Percentiles rank a stretch among this genome's conserved stretches.
Evolutionary conservation across 2,329 filamentous ascomycete genomes (phyloP).

Genomic region (Talaromyces sp.): DNA sequence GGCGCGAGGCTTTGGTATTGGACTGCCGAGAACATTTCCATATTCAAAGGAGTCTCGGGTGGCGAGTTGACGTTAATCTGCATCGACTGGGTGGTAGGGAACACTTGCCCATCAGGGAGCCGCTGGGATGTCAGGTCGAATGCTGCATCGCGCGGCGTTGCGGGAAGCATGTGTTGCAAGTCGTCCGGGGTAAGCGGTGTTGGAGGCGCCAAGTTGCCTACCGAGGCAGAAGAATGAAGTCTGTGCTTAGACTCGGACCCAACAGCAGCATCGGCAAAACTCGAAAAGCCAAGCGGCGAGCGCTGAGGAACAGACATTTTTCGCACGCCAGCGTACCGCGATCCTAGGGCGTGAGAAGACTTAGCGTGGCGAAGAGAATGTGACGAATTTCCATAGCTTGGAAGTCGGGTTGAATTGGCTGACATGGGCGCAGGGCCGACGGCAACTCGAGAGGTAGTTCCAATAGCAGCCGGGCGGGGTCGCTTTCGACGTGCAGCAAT

Average conservation of each 20-base stretch:
- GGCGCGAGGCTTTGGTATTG: slow-evolving; percentile 33
- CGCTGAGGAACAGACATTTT: slow-evolving; percentile 42
- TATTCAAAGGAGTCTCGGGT: slow-evolving; percentile 37
- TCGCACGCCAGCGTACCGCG: slow-evolving; percentile 41
- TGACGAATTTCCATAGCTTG: slow-evolving; percentile 24
- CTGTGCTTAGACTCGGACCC: slow-evolving; percentile 29
- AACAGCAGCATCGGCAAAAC: slow-evolving; percentile 38
- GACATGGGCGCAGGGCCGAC: slow-evolving; percentile 37
- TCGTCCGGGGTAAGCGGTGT: slow-evolving; percentile 41
- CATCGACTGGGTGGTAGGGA: slow-evolving; percentile 35
- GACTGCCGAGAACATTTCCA: slow-evolving; percentile 34
- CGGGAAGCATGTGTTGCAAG: slow-evolving; percentile 36
- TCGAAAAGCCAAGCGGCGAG: slow-evolving; percentile 43
- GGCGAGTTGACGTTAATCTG: slow-evolving; percentile 40
- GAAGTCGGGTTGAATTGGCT: slow-evolving; percentile 30
- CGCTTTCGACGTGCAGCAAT: slow-evolving; percentile 43
- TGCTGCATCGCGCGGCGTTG: slow-evolving; percentile 32
- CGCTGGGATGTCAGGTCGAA: slow-evolving; percentile 33
- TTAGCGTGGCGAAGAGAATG: slow-evolving; percentile 43
- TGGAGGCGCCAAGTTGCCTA: slow-evolving; percentile 34
- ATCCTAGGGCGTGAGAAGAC: slow-evolving; percentile 40
- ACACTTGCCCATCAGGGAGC: slow-evolving; percentile 23
- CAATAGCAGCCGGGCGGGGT: slow-evolving; percentile 42
- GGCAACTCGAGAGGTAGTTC: slow-evolving; percentile 35
- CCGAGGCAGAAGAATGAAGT: slow-evolving; percentile 30